phyloP scores from a whole-genome alignment of 106 monocot genomes.

The Dioscorea dumetorum region DNA sequence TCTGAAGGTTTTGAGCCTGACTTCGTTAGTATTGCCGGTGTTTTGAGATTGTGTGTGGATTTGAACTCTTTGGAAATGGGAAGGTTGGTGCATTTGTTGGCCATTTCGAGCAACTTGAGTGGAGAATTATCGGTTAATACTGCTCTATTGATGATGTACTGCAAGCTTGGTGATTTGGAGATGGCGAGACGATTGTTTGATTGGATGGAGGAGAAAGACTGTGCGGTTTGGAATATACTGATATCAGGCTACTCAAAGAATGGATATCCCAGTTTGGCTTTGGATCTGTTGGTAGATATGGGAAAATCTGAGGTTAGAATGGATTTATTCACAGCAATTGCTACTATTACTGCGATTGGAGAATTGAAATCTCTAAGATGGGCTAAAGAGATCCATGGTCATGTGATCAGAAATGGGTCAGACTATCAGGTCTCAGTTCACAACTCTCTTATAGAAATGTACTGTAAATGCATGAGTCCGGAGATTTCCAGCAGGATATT shows the following conservation, averaged over 20 bases:
- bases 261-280: slow-evolving; percentile 7
- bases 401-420: slow-evolving; percentile 22
- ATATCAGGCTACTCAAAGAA: slow-evolving; percentile 21
- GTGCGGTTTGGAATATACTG: slow-evolving; percentile 31
- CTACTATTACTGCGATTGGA: slow-evolving; percentile 19
- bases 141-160: slow-evolving; percentile 33
- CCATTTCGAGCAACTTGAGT: slow-evolving; percentile 14
- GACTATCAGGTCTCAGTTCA: slow-evolving; percentile 21
- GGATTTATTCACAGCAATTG: slow-evolving; percentile 34
- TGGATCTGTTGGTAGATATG: slow-evolving; percentile 21
- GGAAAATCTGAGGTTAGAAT: slow-evolving; percentile 8
- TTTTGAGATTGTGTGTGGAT: slow-evolving; percentile 16
- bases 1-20: slow-evolving; percentile 17
- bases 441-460: slow-evolving; percentile 32
- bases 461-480: slow-evolving; percentile 14
- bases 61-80: slow-evolving; percentile 11
- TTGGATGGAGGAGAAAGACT: slow-evolving; percentile 14
- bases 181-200: slow-evolving; percentile 22
- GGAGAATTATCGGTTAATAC: slow-evolving; percentile 16
- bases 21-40: slow-evolving; percentile 9
- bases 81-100: slow-evolving; percentile 11
- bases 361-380: slow-evolving; percentile 18
- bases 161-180: slow-evolving; percentile 15
- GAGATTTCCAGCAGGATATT: slow-evolving; percentile 18
- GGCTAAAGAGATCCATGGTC: slow-evolving; percentile 24